Conservation (phyloP, 495 filamentous ascomycete species). For the Xylaria cubensis region DNA sequence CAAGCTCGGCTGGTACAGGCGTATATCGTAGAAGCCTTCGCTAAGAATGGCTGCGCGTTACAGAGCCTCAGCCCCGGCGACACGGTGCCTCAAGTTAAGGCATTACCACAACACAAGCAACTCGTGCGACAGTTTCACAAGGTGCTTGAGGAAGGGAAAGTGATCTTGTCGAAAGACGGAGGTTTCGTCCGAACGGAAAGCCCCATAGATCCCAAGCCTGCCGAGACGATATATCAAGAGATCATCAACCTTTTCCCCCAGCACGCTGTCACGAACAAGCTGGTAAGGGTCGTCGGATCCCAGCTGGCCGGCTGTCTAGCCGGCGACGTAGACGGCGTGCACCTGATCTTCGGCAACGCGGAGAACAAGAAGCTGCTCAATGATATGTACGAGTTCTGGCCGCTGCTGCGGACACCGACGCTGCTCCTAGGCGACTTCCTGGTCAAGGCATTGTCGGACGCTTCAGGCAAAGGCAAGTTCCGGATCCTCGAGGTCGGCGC, state of each 20-base stretch:
- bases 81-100: neutral
- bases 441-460: neutral
- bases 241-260: neutral
- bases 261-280: neutral
- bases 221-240: neutral
- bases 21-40: neutral
- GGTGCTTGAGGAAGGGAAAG: neutral
- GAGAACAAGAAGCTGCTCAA: neutral
- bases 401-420: neutral
- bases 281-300: neutral
- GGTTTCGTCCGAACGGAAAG: neutral
- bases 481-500: neutral
- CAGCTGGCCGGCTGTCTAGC: neutral
- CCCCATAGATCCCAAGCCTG: neutral
- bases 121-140: neutral
- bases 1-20: neutral
- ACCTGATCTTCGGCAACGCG: neutral
- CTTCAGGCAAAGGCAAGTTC: neutral
- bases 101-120: neutral
- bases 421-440: neutral
- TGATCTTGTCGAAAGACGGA: neutral
- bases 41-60: neutral
- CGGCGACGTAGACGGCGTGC: neutral
- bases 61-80: neutral
- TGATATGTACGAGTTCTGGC: neutral